phyloP scores from a whole-genome alignment of 2,329 filamentous ascomycete species.

The Xylaria polymorpha region DNA sequence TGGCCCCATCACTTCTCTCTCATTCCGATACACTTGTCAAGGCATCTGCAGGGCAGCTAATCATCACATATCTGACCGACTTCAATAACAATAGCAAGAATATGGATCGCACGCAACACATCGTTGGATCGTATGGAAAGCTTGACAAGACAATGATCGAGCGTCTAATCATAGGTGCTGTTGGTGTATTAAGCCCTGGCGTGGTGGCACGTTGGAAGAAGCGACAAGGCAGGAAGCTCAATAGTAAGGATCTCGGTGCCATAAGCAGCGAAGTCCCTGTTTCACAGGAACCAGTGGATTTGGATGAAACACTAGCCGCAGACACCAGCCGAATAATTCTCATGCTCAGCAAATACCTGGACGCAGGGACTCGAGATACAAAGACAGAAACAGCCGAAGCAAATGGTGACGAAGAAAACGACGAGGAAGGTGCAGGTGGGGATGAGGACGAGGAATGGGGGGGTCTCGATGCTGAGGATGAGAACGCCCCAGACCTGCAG shows the following conservation, averaged over 20 bases:
- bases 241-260: slow-evolving; percentile 21
- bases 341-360: slow-evolving; percentile 76
- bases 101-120: slow-evolving; percentile 65
- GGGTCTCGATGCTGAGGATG: slow-evolving; percentile 48
- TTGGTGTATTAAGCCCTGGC: slow-evolving; percentile 54
- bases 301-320: slow-evolving; percentile 79
- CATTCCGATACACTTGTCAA: slow-evolving; percentile 81
- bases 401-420: slow-evolving; percentile 57
- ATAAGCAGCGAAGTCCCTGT: slow-evolving; percentile 27
- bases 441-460: slow-evolving; percentile 57
- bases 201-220: slow-evolving; percentile 49
- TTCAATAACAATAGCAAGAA: slow-evolving; percentile 73
- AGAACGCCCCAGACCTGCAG: slow-evolving; percentile 46
- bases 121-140: slow-evolving; percentile 75
- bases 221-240: slow-evolving; percentile 42
- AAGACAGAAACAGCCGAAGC: slow-evolving; percentile 52
- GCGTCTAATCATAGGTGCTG: slow-evolving; percentile 59
- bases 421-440: slow-evolving; percentile 54
- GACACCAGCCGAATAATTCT: slow-evolving; percentile 85
- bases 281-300: slow-evolving; percentile 38
- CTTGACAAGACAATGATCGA: slow-evolving; percentile 73
- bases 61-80: slow-evolving; percentile 83
- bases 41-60: slow-evolving; percentile 77
- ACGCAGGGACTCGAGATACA: slow-evolving; percentile 67
- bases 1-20: slow-evolving; percentile 74